phyloP scores from a whole-genome alignment of 1,139 yeast genomes.

The Debaryomyces udenii region DNA sequence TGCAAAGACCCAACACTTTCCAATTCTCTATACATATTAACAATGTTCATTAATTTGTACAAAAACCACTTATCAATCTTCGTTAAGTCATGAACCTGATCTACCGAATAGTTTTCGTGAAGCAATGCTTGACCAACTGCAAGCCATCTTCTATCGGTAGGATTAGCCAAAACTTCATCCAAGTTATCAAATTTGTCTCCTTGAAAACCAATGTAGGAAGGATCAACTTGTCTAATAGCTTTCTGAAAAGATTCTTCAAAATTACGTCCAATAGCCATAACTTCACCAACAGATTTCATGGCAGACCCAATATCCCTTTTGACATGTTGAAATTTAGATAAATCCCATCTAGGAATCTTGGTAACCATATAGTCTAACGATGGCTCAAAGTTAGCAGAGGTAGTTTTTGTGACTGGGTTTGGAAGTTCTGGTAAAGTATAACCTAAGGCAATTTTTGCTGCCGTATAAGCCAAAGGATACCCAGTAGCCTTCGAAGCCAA shows the following conservation, averaged over 20 bases:
- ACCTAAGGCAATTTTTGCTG: conserved; percentile 95
- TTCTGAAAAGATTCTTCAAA: conserved; percentile 98
- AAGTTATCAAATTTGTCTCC: conserved; percentile 81
- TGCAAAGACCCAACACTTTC: conserved; percentile 63
- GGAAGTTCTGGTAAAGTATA: conserved; percentile 94
- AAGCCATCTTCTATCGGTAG: conserved; percentile 97
- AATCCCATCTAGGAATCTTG: conserved; percentile 98
- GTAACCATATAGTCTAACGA: conserved; percentile 95
- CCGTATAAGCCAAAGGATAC: conserved; percentile 96
- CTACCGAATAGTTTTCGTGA: conserved; percentile 89
- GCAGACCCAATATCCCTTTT: conserved; percentile 91
- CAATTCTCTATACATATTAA: conserved; percentile 80
- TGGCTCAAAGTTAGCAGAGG: conserved; percentile 96
- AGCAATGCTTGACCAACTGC: conserved; percentile 97
- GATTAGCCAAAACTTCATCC: conserved; percentile 80
- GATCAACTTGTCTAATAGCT: conserved; percentile 96
- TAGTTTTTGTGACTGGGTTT: conserved; percentile 94
- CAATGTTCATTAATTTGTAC: conserved; percentile 88
- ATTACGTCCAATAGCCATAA: conserved; percentile 97
- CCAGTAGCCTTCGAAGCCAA: conserved; percentile 99
- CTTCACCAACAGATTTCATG: conserved; percentile 99
- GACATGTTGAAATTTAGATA: conserved; percentile 92
- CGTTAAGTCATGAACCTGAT: conserved; percentile 84
- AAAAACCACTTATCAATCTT: conserved; percentile 97
- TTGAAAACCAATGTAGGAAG: conserved; percentile 88